These are phyloP conservation scores for Blastosporella zonata DNA, from an alignment of 1,284 basidiomycete genomes.

Conservation along the genomic window DNA sequence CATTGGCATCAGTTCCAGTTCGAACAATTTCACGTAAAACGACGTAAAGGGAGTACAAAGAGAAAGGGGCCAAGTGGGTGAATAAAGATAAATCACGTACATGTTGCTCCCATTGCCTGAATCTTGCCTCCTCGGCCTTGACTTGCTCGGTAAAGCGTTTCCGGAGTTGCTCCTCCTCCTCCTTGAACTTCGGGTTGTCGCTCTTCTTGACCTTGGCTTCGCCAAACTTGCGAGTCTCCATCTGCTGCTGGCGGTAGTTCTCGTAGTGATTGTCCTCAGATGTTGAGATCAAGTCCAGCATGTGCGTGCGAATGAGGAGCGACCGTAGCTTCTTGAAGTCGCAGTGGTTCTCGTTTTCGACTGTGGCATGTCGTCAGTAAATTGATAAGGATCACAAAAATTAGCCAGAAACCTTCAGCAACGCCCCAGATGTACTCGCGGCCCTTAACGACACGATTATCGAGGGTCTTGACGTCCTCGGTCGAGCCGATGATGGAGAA, in stretches of 20 bases:
- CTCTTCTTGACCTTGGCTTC: slow-evolving; percentile 99
- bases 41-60: slow-evolving; percentile 1
- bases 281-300: slow-evolving; percentile 96
- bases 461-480: slow-evolving; percentile 87
- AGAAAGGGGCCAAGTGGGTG: slow-evolving; percentile 7
- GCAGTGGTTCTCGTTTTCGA: slow-evolving; percentile 99
- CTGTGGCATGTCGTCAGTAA: slow-evolving; percentile 37
- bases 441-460: slow-evolving; percentile 94
- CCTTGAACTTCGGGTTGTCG: slow-evolving; percentile 99
- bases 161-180: slow-evolving; percentile 94
- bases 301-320: slow-evolving; percentile 95
- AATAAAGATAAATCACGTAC: slow-evolving; percentile 44
- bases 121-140: slow-evolving; percentile 96
- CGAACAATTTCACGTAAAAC: not conserved
- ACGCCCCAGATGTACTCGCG: slow-evolving; percentile 99
- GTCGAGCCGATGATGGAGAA: slow-evolving; percentile 99
- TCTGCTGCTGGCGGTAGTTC: slow-evolving; percentile 96
- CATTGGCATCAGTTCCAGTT: slow-evolving; percentile 16
- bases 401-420: slow-evolving; percentile 72
- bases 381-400: slow-evolving; percentile 1
- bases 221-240: slow-evolving; percentile 99
- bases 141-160: slow-evolving; percentile 99
- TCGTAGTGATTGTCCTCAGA: slow-evolving; percentile 98
- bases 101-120: slow-evolving; percentile 99
- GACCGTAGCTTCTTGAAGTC: slow-evolving; percentile 99